Evolutionary conservation across 2,329 filamentous ascomycete genomes (phyloP), one percentile per base, ranked within the genome.

Genomic region (Stagonosporopsis chrysanthemi): DNA sequence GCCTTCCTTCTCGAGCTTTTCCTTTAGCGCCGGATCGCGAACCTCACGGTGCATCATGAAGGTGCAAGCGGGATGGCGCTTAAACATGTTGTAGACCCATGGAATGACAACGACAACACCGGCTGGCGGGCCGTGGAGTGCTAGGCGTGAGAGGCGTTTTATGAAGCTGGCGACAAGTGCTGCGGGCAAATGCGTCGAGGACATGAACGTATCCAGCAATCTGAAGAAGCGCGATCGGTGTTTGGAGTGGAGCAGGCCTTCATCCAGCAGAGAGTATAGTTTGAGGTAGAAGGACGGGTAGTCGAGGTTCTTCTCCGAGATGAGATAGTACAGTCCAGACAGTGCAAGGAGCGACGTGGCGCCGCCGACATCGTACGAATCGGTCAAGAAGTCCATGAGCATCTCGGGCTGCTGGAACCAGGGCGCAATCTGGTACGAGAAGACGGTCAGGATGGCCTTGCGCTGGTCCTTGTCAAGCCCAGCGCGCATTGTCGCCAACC

Each of bases 301-400:
- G 78, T 99, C 95, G 58, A 99, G 84, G 74, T 99, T 99, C 72
- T 91, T 91, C 73, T 95, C 87, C 63, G 91, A 88, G 67, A 99
- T 98, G 49, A 99, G 85, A 74, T 96, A 95, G 80, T 97, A 99
- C 42, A 99, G 88, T 48, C 95, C 95, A 0, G 91, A 96, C 1
- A 99, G 82, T 1, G 96, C 92, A 19, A 97, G 84, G 4, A 99
- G 83, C 4, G 95, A 94, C 44, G 88, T 92, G 14, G 92, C 90
- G 41, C 95, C 95, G 48, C 94, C 92, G 7, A 88, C 81, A 68
- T 97, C 85, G 79, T 96, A 98, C 28, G 89, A 96, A 78, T 95
- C 91, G n/a, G 92, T 97, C 52, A 99, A 80, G 76, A 98, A 99
- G 79, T 99, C 95, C 83, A 97, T 92, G 31, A 99, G 84, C 38